Base-by-base conservation (phyloP, 495 filamentous ascomycete genomes). In the Acidiella bohemica region DNA sequence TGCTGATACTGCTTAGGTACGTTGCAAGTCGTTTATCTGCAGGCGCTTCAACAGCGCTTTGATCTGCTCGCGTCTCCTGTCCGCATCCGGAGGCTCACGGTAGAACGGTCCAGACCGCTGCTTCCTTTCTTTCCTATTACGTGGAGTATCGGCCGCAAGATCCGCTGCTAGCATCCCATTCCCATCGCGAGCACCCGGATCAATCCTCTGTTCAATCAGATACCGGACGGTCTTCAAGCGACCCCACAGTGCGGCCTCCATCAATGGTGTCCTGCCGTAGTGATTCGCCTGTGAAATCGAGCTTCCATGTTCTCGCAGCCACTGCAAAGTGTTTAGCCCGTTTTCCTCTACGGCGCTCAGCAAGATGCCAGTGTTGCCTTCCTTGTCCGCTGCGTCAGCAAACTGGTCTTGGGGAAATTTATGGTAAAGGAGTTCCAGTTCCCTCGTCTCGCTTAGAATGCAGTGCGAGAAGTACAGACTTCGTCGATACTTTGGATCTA, bases 191-290 rank as follows among this genome's bases (percentile, higher is more conserved):
- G 31, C 31, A 6, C 6, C 14, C 7, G 6, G 31, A 14, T 33
- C 16, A 6, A 18, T 14, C 6, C 9, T 14, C 17, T 17, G 31
- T 7, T 11, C 9, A 33, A 18, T 8, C 7, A 33, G 31, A 18
- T 33, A 33, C 6, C 16, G 31, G 8, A 16, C 31, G 14, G 31
- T 33, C 8, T 33, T 14, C 8, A 33, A 14, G 9, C 31, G 31
- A 33, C 31, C 31, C 31, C 31, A 33, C 31, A 33, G 16, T 11
- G 31, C 31, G 7, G 31, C 31, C 14, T 33, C 31, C 31, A 33
- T 33, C 8, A 33, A 14, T 14, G 31, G 8, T 8, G 31, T 33
- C 10, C 31, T 11, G 16, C 31, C 31, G 14, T 33, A 16, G 31
- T 33, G 14, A 16, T 33, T 33, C 8, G 14, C 9, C 7, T 33